Conservation (phyloP, 2,329 filamentous ascomycete species). For the Cladosporium sp. region DNA sequence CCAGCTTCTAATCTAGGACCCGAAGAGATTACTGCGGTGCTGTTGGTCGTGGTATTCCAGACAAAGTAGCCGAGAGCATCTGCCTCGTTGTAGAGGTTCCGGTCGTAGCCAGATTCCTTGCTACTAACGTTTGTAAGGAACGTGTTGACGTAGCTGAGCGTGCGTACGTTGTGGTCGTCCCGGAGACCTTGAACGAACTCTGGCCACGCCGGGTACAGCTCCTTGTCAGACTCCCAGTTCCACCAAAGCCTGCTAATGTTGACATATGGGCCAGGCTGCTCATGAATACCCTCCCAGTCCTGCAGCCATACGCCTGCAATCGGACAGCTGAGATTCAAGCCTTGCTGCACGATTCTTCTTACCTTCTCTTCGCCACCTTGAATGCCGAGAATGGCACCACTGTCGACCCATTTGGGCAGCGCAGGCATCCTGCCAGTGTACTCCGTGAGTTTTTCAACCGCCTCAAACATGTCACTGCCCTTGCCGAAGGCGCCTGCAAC, state of each 20-base stretch:
- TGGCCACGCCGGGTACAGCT: constrained; percentile 34
- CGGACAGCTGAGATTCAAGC: constrained; percentile 27
- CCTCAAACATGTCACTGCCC: constrained; percentile 27
- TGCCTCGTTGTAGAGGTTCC: constrained; percentile 33
- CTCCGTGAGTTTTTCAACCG: constrained; percentile 32
- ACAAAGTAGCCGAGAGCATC: constrained; percentile 30
- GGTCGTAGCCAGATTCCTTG: constrained; percentile 29
- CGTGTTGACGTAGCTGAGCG: constrained; percentile 33
- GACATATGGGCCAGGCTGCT: constrained; percentile 31
- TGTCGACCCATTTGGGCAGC: constrained; percentile 29
- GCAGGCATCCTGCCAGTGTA: constrained; percentile 34
- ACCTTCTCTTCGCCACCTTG: constrained; percentile 36
- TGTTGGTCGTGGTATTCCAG: constrained; percentile 33
- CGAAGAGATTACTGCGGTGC: constrained; percentile 33
- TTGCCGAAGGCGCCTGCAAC: constrained; percentile 22
- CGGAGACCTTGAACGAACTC: constrained; percentile 33
- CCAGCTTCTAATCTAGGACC: constrained; percentile 35
- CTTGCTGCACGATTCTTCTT: constrained; percentile 31
- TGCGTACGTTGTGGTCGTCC: constrained; percentile 30
- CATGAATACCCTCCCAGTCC: constrained; percentile 35
- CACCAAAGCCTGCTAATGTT: constrained; percentile 37
- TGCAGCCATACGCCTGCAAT: constrained; percentile 36
- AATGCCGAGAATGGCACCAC: constrained; percentile 35
- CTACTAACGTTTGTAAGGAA: constrained; percentile 35
- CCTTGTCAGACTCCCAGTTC: constrained; percentile 37